phyloP scores from a whole-genome alignment of 345 rosid species.

The Salix viminalis region DNA sequence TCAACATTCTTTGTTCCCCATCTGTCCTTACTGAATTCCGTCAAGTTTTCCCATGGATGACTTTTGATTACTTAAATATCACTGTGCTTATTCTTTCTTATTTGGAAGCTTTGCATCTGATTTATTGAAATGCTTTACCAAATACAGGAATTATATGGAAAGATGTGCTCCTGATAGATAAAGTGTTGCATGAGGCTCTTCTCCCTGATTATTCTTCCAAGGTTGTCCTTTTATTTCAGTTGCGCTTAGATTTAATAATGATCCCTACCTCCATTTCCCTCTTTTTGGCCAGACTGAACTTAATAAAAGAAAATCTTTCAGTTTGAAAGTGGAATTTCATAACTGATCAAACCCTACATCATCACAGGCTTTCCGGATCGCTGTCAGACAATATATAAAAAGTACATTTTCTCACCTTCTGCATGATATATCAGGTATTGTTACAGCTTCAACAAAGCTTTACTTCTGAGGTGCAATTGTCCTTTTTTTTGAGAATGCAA shows the following conservation, averaged over 20 bases:
- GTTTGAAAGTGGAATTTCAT: constrained; percentile 1
- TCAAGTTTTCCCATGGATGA: neutral
- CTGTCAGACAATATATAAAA: constrained; percentile 63
- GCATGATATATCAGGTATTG: constrained; percentile 75
- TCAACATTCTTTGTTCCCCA: neutral
- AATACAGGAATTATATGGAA: constrained; percentile 75
- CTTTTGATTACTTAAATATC: neutral
- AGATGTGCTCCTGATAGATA: constrained; percentile 83
- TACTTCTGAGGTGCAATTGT: neutral
- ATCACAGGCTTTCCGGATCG: constrained; percentile 73
- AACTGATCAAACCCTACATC: constrained; percentile 19
- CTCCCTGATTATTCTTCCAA: constrained; percentile 67
- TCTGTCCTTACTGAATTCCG: neutral
- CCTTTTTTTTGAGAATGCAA: neutral
- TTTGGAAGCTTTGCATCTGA: constrained; percentile 9
- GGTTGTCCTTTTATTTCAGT: constrained; percentile 40
- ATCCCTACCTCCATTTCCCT: constrained; percentile 1
- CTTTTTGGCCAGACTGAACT: neutral
- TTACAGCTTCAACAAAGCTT: neutral
- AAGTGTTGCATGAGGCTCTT: constrained; percentile 67
- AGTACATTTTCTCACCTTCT: constrained; percentile 62
- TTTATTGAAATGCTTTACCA: constrained; percentile 16
- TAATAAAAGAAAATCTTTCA: neutral
- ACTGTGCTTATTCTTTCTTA: constrained; percentile 7
- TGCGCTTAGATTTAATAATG: neutral